Base-by-base conservation (phyloP, 352 stramenopile species). In the Pythium scleroteichum region DNA sequence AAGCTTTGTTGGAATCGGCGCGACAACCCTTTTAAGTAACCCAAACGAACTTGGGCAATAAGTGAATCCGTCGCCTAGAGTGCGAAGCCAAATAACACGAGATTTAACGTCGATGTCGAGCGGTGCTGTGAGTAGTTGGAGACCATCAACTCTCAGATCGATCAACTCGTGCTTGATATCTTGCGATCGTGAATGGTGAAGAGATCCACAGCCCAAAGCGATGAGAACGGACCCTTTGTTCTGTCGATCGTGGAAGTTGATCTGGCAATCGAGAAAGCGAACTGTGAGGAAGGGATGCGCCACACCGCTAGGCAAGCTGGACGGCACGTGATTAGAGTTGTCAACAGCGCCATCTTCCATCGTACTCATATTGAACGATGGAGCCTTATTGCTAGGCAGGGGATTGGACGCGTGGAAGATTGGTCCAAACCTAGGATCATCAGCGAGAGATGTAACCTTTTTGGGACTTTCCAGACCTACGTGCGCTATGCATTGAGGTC, bases 241-340 rank as follows among this genome's bases (percentile, higher is more conserved):
- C 6, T 64, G 26, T 12, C 77, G 65, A 35, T 92, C 82, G 65
- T 91, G 82, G n/a, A 91, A 38, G 46, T 69, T 90, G 33, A 92
- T 75, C 65, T 94, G 85, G n/a, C 71, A 85, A 52, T 94, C 85
- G 62, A 88, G 72, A 26, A 92, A 89, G 24, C 85, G 84, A 9
- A 92, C 72, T 47, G 88, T 78, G 16, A 92, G 62, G 41, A 88
- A 89, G 2, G 78, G 69, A 8, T 84, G 66, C 8, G 79, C 70
- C n/a, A 80, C 23, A 29, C 33, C 56, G 0, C 14, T 27, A 22
- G 22, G 24, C 3, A 19, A 24, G 20, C n/a, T 45, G 10, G 47
- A 33, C 7, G 38, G 42, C 52, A 27, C 19, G 27, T 53, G 59
- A 38, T 23, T 17, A 9, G 56, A 26, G 22, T 69, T 68, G 1